Base-by-base conservation (phyloP, 352 stramenopile species). In the Plasmopara viticola region DNA sequence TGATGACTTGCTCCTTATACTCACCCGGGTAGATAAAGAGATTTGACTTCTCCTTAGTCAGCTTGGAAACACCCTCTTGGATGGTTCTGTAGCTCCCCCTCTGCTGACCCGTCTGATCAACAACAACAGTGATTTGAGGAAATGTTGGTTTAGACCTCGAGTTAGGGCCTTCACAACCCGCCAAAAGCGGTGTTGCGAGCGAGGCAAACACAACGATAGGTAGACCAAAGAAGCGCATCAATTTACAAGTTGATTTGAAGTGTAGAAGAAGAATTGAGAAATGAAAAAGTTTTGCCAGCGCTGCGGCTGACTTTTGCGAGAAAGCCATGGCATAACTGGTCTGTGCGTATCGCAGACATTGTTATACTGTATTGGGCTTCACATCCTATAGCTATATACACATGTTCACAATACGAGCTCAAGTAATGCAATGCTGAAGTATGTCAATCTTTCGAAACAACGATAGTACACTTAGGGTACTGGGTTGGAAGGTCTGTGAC, bases 21-120 rank as follows among this genome's bases (percentile, higher is more conserved):
- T 56, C 30, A 8, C 58, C 58, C 1, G 58, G 58, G 15, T 53
- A 49, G 8, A 65, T 12, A 29, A 65, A 65, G 14, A 65, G 18
- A 3, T 34, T 61, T 17, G 35, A 29, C 51, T 46, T 10, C 49
- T 47, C 12, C 31, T 33, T 5, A 43, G 56, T 13, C 25, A 47
- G 25, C 55, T 61, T 6, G 35, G 18, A 10, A 56, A 56, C 20
- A 10, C 47, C 54, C 7, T 56, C 40, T 4, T 42, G 20, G 15
- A 61, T 33, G n/a, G 54, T 61, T 12, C 35, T 28, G 31, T 37
- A 46, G 42, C 54, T 61, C 4, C 41, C 41, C 5, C 35, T 28
- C 17, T 56, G 45, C 2, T 17, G 6, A 6, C 40, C 54, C 14
- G 54, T 48, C n/a, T 30, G 28, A 17, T 61, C 54, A 33, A 61